phyloP scores from a whole-genome alignment of 2,329 filamentous ascomycete species.

The Coniella lustricola region DNA sequence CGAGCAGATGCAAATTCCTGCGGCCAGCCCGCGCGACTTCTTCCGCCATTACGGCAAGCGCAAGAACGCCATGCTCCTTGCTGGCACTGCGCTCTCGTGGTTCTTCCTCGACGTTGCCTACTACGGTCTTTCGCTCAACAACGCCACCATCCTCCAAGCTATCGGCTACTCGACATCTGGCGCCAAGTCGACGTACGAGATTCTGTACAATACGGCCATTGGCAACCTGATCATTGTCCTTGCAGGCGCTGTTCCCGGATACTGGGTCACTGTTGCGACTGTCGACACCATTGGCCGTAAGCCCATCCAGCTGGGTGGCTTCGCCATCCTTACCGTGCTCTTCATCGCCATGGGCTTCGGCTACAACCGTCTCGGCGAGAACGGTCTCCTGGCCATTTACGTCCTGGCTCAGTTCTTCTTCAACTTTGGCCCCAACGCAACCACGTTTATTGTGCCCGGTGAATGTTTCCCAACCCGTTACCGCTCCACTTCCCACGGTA shows the following conservation, averaged over 20 bases:
- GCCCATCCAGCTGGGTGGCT: conserved; percentile 64
- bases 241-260: conserved; percentile 72
- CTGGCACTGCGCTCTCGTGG: conserved; percentile 74
- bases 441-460: conserved; percentile 50
- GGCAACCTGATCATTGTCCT: conserved; percentile 75
- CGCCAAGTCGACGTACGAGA: conserved; percentile 43
- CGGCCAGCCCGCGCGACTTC: conserved; percentile 70
- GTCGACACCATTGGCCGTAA: conserved; percentile 70
- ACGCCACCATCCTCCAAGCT: conserved; percentile 60
- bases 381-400: conserved; percentile 49
- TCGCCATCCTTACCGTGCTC: conserved; percentile 52
- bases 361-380: conserved; percentile 44
- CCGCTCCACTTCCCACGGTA: conserved; percentile 50
- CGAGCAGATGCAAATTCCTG: conserved; percentile 53
- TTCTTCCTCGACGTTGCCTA: conserved; percentile 62
- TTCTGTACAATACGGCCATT: conserved; percentile 66
- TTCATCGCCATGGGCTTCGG: conserved; percentile 58
- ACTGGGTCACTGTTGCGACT: conserved; percentile 68
- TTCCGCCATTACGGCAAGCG: conserved; percentile 59
- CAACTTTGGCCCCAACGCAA: conserved; percentile 52
- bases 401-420: conserved; percentile 53
- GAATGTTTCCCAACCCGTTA: conserved; percentile 52
- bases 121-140: conserved; percentile 69
- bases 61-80: conserved; percentile 60
- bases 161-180: conserved; percentile 59